These are phyloP conservation scores for Kodamaea leandrae DNA, from an alignment of 805 yeast species.

Conservation along the genomic window DNA sequence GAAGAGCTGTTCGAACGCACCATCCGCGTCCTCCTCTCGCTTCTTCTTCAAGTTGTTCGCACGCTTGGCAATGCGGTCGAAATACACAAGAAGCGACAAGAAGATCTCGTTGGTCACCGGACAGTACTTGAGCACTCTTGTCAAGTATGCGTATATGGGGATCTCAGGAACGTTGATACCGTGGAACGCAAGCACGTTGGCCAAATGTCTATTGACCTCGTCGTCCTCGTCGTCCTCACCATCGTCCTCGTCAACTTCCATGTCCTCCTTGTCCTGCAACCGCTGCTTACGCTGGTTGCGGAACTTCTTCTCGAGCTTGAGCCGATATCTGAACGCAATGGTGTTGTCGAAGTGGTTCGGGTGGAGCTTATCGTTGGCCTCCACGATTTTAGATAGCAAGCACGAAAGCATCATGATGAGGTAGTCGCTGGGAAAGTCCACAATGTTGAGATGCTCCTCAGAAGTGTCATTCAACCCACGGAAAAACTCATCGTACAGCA, in stretches of 20 bases:
- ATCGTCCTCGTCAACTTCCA: constrained; percentile 18
- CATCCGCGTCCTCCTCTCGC: constrained; percentile 18
- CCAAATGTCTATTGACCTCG: constrained; percentile 51
- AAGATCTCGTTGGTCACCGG: constrained; percentile 98
- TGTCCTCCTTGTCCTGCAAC: constrained; percentile 8
- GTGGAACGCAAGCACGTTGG: constrained; percentile 83
- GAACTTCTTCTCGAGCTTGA: constrained; percentile 32
- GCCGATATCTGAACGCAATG: constrained; percentile 39
- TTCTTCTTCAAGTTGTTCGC: constrained; percentile 52
- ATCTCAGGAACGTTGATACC: constrained; percentile 98
- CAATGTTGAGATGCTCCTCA: constrained; percentile 64
- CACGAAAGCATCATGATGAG: constrained; percentile 83
- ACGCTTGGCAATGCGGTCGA: constrained; percentile 87
- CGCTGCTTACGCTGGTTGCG: constrained; percentile 16
- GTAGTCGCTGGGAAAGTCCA: constrained; percentile 78
- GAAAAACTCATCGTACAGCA: constrained; percentile 42
- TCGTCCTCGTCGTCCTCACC: constrained; percentile 25
- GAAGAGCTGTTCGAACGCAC: constrained; percentile 56
- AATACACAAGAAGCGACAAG: constrained; percentile 82
- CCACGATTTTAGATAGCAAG: constrained; percentile 79
- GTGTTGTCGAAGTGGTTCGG: constrained; percentile 59
- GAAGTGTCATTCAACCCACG: constrained; percentile 19
- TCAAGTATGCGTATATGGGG: constrained; percentile 80
- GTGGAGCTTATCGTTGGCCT: constrained; percentile 82
- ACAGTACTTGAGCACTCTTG: constrained; percentile 91